Evolutionary conservation across 164 flowering plant species (phyloP), one percentile per base, ranked within the genome.

Genomic region (Umbellularia californica): DNA sequence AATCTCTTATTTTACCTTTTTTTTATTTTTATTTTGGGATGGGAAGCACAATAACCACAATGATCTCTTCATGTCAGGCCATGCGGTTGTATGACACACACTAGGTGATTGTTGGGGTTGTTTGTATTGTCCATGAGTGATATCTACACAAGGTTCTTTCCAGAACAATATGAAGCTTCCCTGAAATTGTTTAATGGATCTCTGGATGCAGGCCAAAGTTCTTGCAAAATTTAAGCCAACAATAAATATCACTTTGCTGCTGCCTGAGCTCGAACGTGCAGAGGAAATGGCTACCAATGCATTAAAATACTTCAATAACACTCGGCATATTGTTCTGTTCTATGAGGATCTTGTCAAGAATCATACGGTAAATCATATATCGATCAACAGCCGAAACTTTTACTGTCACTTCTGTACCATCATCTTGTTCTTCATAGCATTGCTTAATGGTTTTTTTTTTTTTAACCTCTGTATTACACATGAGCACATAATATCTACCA

Each of bases 191-290:
- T 41, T 41, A 41, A 41, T 65, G 64, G 58, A 9, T 55, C 23
- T 28, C 22, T 67, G 69, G 50, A 67, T 82, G 78, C 86, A 89
- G 90, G 91, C 93, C 35, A 65, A 83, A 28, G 75, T 87, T 55
- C 90, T 90, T 27, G 90, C 91, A 68, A 75, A 74, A 35, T 90
- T 87, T 83, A 88, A 84, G 68, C 92, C 92, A 24, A 77, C 27
- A 14, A 78, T 87, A 65, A 80, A 87, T 68, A 66, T 82, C 19
- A 83, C 87, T 17, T 33, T 80, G 65, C 68, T 88, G 73, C 74
- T 84, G 60, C 70, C 79, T 0, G 77, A 82, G 50, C 78, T 90
- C 73, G 78, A 80, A 78, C 75, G 77, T 33, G 78, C 70, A 24
- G 84, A 84, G 60, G 80, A 82, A 3, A 80, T 70, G 62, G 71